phyloP scores from a whole-genome alignment of 352 stramenopile species.

The Globisporangium heterothallicum region DNA sequence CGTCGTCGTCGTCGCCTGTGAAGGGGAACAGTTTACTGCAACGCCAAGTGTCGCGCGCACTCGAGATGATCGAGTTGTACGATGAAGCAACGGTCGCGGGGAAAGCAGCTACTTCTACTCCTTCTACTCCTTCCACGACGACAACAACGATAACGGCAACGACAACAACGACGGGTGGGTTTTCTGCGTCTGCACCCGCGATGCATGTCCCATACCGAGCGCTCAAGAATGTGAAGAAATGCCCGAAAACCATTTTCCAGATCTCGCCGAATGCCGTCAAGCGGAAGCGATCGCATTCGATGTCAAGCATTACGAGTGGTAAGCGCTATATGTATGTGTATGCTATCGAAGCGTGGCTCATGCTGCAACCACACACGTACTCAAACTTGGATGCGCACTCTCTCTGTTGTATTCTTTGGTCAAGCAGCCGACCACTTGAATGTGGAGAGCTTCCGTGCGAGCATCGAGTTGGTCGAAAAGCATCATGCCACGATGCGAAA shows the following conservation, averaged over 20 bases:
- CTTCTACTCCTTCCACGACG: neutral
- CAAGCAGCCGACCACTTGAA: slow-evolving; percentile 13
- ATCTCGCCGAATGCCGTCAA: slow-evolving; percentile 43
- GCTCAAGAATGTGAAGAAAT: slow-evolving; percentile 17
- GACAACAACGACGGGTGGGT: neutral
- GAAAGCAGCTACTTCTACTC: too few species aligned
- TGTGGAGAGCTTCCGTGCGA: slow-evolving; percentile 15
- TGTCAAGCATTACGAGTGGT: slow-evolving; percentile 26
- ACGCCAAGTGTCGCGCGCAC: slow-evolving; percentile 36
- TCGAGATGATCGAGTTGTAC: slow-evolving; percentile 42
- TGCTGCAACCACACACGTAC: too few species aligned
- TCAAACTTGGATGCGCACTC: neutral
- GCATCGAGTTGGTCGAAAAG: slow-evolving; percentile 15
- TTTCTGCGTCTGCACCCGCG: slow-evolving; percentile 3
- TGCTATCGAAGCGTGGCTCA: neutral
- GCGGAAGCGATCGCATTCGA: slow-evolving; percentile 57
- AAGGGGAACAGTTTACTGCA: slow-evolving; percentile 28
- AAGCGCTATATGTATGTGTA: slow-evolving; percentile 10
- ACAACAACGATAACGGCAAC: slow-evolving; percentile 9
- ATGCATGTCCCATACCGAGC: slow-evolving; percentile 10
- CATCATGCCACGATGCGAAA: slow-evolving; percentile 13
- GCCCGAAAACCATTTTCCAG: slow-evolving; percentile 21
- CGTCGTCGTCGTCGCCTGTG: slow-evolving; percentile 8
- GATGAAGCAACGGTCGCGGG: slow-evolving; percentile 17
- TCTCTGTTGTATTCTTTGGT: neutral